These are phyloP conservation scores for Penstemon barbatus DNA, from an alignment of 257 asterid species.

Conservation along the genomic window DNA sequence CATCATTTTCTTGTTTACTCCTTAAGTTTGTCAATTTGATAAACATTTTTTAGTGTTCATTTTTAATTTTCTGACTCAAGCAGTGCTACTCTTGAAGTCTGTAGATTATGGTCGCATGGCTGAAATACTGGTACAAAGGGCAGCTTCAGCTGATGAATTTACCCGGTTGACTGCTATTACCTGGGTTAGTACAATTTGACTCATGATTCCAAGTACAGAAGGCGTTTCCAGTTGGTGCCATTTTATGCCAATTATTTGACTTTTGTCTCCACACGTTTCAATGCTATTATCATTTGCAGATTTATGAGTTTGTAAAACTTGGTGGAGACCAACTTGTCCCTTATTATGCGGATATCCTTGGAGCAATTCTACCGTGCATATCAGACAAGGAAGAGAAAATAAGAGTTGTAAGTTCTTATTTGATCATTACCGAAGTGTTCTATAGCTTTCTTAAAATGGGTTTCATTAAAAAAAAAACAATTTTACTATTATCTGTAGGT, in stretches of 20 bases:
- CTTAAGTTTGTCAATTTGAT: slow-evolving; percentile 4
- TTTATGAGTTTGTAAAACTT: slow-evolving; percentile 96
- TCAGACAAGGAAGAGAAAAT: slow-evolving; percentile 98
- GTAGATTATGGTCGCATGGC: slow-evolving; percentile 99
- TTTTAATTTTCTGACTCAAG: slow-evolving; percentile 38
- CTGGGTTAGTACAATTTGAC: slow-evolving; percentile 62
- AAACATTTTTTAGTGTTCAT: slow-evolving; percentile 24
- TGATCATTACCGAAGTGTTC: slow-evolving; percentile 19
- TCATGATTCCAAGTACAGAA: slow-evolving; percentile 22
- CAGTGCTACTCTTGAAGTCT: slow-evolving; percentile 64
- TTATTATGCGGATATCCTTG: slow-evolving; percentile 93
- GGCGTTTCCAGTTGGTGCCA: slow-evolving; percentile 24
- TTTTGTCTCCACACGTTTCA: slow-evolving; percentile 15
- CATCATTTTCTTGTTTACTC: slow-evolving; percentile 15
- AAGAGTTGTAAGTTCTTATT: slow-evolving; percentile 69
- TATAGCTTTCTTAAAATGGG: slow-evolving; percentile 8
- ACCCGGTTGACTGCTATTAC: slow-evolving; percentile 95
- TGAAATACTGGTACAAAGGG: slow-evolving; percentile 96
- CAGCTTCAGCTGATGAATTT: slow-evolving; percentile 90
- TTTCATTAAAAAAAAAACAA: neutral
- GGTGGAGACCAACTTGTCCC: slow-evolving; percentile 99
- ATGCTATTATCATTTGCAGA: slow-evolving; percentile 49
- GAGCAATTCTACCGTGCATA: slow-evolving; percentile 96
- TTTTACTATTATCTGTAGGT: neutral
- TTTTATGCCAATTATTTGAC: slow-evolving; percentile 22